These are phyloP conservation scores for Lolium multiflorum DNA, from an alignment of 176 grass and related monocot species.

Conservation along the genomic window DNA sequence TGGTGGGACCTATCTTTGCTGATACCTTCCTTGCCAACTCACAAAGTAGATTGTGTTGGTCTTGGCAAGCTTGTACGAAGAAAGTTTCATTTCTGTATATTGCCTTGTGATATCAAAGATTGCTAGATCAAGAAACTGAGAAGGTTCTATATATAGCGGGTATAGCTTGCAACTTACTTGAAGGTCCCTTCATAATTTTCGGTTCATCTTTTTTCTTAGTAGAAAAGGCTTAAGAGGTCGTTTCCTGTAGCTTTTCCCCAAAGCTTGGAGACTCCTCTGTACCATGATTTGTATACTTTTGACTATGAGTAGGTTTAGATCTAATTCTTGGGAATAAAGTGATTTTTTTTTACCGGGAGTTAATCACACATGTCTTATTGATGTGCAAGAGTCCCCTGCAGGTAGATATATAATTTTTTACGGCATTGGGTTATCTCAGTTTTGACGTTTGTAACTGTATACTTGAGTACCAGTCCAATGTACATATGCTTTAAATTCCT, in stretches of 20 bases:
- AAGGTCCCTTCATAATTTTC: conserved; percentile 54
- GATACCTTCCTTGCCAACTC: conserved; percentile 51
- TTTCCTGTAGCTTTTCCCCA: conserved; percentile 37
- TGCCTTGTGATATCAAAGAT: conserved; percentile 46
- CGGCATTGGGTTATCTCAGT: not conserved
- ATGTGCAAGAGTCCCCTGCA: conserved; percentile 30
- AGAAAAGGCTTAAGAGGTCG: conserved; percentile 37
- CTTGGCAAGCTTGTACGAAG: conserved; percentile 38
- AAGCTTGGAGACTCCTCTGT: conserved; percentile 43
- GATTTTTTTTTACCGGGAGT: conserved; percentile 23
- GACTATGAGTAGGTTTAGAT: conserved; percentile 57
- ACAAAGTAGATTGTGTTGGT: conserved; percentile 42
- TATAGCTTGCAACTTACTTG: conserved; percentile 70
- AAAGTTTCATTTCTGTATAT: conserved; percentile 53
- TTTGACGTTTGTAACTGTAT: conserved; percentile 1
- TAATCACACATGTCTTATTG: conserved; percentile 40
- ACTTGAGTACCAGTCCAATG: not conserved
- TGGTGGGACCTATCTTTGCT: conserved; percentile 39
- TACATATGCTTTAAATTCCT: not conserved
- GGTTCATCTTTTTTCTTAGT: conserved; percentile 45
- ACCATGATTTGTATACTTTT: conserved; percentile 57
- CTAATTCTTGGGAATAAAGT: conserved; percentile 62
- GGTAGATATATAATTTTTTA: not conserved
- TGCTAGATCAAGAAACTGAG: conserved; percentile 43
- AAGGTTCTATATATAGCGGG: conserved; percentile 62